phyloP scores from a whole-genome alignment of 345 rosid genomes.

The Camelina laxa region DNA sequence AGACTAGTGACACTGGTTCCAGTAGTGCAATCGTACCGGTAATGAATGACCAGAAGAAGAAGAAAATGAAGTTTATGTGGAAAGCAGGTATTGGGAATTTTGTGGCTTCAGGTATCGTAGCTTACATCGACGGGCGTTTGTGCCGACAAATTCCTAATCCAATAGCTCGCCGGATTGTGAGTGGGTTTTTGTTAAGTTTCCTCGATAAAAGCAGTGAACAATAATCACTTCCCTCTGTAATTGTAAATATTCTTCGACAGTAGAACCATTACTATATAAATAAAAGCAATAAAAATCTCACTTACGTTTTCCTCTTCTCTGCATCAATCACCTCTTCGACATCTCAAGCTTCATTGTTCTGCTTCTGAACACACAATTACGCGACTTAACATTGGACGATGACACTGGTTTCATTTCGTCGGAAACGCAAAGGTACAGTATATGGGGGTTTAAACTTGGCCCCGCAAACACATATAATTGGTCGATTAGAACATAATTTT shows the following conservation, averaged over 20 bases:
- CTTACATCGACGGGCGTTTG: constrained; percentile 87
- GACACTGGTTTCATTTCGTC: neutral
- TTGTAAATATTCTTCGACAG: constrained; percentile 2
- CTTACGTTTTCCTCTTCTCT: neutral
- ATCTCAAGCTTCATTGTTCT: too few relatives aligned
- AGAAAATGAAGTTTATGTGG: constrained; percentile 60
- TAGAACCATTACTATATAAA: constrained; percentile 3
- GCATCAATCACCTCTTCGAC: neutral
- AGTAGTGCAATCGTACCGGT: constrained; percentile 49
- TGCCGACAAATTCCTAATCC: constrained; percentile 88
- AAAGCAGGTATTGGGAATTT: constrained; percentile 76
- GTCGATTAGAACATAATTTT: neutral
- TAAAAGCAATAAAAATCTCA: neutral
- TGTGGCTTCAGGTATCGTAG: constrained; percentile 72
- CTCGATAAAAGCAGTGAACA: constrained; percentile 57
- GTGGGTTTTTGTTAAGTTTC: constrained; percentile 82
- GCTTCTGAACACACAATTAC: too few relatives aligned
- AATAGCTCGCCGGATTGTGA: constrained; percentile 86
- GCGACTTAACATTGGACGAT: neutral
- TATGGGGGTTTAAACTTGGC: constrained; percentile 21
- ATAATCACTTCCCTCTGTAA: constrained; percentile 26
- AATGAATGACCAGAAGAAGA: constrained; percentile 36
- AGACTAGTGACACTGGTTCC: constrained; percentile 29
- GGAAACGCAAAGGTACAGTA: neutral
- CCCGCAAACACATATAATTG: neutral